A percentile compares a stretch with the other conserved stretches of the same genome.
phyloP scores from a whole-genome alignment of 2,329 filamentous ascomycete genomes.

The Cercospora brassicicola region DNA sequence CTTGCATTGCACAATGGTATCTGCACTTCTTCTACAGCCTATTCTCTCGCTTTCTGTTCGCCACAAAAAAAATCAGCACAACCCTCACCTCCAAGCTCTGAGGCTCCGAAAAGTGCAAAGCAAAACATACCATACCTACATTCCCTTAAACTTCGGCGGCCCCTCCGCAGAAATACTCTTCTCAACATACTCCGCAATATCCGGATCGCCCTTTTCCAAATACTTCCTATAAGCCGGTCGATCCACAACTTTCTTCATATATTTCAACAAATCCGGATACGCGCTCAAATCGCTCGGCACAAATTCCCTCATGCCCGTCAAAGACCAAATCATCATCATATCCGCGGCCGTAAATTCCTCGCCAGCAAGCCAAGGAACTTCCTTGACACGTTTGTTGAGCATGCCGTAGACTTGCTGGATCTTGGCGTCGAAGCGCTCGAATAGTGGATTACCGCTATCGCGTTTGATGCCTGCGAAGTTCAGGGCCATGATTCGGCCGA shows the following conservation, averaged over 20 bases:
- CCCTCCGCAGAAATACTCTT: constrained; percentile 14
- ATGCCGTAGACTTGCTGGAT: constrained; percentile 45
- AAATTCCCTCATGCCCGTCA: constrained; percentile 59
- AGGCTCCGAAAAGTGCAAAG: not conserved
- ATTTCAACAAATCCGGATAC: constrained; percentile 34
- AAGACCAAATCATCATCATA: constrained; percentile 61
- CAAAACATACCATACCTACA: not conserved
- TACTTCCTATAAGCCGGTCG: constrained; percentile 36
- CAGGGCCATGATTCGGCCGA: constrained; percentile 39
- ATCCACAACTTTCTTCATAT: constrained; percentile 32
- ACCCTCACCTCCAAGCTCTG: not conserved
- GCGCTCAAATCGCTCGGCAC: constrained; percentile 25
- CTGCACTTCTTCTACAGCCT: too few relatives aligned
- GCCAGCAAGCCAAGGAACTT: constrained; percentile 59
- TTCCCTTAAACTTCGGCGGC: constrained; percentile 14
- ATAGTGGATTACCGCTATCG: constrained; percentile 32
- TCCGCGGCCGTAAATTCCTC: constrained; percentile 65
- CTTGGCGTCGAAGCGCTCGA: constrained; percentile 39
- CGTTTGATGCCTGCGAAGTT: constrained; percentile 29
- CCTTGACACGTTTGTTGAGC: constrained; percentile 52
- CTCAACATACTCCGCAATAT: constrained; percentile 27
- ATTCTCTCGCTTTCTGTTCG: not conserved
- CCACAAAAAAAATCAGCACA: not conserved
- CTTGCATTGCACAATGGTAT: too few relatives aligned
- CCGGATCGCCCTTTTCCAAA: constrained; percentile 38